phyloP scores from a whole-genome alignment of 2,329 filamentous ascomycete species.

The Exophiala calicioides region DNA sequence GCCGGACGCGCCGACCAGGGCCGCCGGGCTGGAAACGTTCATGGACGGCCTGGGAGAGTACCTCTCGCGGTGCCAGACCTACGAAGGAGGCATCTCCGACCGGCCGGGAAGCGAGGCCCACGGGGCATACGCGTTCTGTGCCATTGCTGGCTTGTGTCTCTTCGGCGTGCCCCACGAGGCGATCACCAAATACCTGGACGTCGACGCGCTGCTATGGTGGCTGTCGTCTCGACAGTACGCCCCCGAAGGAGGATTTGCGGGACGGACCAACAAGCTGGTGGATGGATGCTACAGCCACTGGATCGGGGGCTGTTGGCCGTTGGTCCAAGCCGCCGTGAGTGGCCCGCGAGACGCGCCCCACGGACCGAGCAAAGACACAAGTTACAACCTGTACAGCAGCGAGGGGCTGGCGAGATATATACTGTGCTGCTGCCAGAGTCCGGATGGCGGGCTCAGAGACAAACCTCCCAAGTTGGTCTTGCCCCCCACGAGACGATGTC shows the following conservation, averaged over 20 bases:
- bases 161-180: slow-evolving; percentile 75
- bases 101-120: slow-evolving; percentile 88
- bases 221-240: slow-evolving; percentile 84
- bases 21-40: slow-evolving; percentile 63
- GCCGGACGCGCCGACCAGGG: slow-evolving; percentile 66
- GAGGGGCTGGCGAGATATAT: slow-evolving; percentile 88
- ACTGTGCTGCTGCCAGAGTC: slow-evolving; percentile 78
- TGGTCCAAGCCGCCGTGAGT: slow-evolving; percentile 77
- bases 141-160: slow-evolving; percentile 83
- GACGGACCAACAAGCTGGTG: slow-evolving; percentile 94
- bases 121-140: slow-evolving; percentile 95
- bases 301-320: slow-evolving; percentile 91
- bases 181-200: slow-evolving; percentile 73
- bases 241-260: slow-evolving; percentile 89
- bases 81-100: slow-evolving; percentile 88
- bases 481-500: slow-evolving; percentile 10
- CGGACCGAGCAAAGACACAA: neutral
- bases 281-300: slow-evolving; percentile 99
- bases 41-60: slow-evolving; percentile 75
- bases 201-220: slow-evolving; percentile 79
- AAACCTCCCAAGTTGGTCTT: slow-evolving; percentile 81
- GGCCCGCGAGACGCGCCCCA: slow-evolving; percentile 44
- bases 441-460: slow-evolving; percentile 81
- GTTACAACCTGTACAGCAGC: slow-evolving; percentile 66
- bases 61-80: slow-evolving; percentile 75